Conservation (phyloP, 192 early-diverging fungal species). For the Spizellomyces sp. region DNA sequence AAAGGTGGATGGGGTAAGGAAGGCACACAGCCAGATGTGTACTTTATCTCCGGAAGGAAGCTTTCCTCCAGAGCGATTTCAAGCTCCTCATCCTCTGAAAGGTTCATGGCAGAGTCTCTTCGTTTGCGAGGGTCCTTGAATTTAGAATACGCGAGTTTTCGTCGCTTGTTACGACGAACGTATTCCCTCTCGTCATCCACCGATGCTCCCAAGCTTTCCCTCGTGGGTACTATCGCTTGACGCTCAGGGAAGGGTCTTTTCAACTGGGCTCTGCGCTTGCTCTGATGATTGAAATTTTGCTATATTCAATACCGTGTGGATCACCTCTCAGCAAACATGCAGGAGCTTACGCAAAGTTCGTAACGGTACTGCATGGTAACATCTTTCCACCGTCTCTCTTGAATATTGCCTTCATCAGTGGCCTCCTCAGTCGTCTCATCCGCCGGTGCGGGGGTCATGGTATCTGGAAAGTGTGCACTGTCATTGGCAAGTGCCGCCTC, state of each 20-base stretch:
- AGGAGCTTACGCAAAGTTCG: constrained; percentile 42
- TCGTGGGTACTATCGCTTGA: constrained; percentile 9
- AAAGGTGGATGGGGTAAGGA: constrained; percentile 8
- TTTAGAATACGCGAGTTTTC: not conserved
- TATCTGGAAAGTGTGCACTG: no score
- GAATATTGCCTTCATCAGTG: constrained; percentile 19
- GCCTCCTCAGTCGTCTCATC: constrained; percentile 4
- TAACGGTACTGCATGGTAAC: constrained; percentile 53
- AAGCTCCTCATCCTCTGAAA: constrained; percentile 46
- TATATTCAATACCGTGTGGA: not conserved
- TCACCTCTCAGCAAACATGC: not conserved
- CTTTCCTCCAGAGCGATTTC: constrained; percentile 17
- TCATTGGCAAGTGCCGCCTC: not conserved
- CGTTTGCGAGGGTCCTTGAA: not conserved
- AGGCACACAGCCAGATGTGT: constrained; percentile 27
- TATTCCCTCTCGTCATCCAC: constrained; percentile 24
- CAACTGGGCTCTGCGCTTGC: not conserved
- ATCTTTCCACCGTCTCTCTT: constrained; percentile 53
- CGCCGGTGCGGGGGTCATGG: no score
- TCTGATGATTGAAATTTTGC: not conserved
- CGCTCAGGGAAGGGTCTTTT: constrained; percentile 18
- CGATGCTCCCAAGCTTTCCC: constrained; percentile 5
- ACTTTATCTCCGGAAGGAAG: constrained; percentile 23
- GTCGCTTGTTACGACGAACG: constrained; percentile 36
- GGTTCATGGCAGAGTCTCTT: constrained; percentile 49